Base-by-base conservation (phyloP, 2,329 filamentous ascomycete species). In the Chaetomiaceae sp. region DNA sequence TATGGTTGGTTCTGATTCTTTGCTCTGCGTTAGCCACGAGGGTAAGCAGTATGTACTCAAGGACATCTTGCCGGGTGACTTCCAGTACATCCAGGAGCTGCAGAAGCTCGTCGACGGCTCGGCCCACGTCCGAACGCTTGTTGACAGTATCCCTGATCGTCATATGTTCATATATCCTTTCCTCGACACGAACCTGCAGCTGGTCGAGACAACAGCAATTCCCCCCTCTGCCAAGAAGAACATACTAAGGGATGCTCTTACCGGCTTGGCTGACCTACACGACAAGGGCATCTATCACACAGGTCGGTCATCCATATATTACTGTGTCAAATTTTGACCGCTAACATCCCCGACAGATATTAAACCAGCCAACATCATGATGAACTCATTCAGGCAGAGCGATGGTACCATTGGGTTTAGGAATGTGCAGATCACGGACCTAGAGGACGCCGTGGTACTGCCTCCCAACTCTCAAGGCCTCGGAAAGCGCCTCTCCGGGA, bases 1-100 rank as follows among this genome's bases (percentile, higher is more conserved):
- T 41, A 27, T 41, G 14, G 13, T 32, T 48, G n/a, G 25, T 25
- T 25, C 43, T 33, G 5, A 44, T 43, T 38, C 14, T 23, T n/a
- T 11, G 4, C 27, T 27, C 16, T 16, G 16, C 25, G n/a, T 27
- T 5, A 54, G 51, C n/a, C 40, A 45, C 40, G 38, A 45, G 18
- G 34, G 40, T 5, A 45, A 54, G 51, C 40, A 49, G 41, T 54
- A 45, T 36, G 21, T 49, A n/a, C 51, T 54, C 9, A 54, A 54
- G 20, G 51, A 49, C 34, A 49, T 49, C 20, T 20, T 54, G 11
- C 34, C 45, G 27, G 51, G 45, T 14, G 51, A 54, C 38, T 54
- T 45, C 16, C 13, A 45, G 18, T 54, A 54, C 14, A 46, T 45
- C 4, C 13, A 40, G n/a, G 40, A 40, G 3, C 33, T 54, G 18